These are phyloP conservation scores for Pichia sp. DNA, from an alignment of 1,139 yeast genomes.

Conservation along the genomic window DNA sequence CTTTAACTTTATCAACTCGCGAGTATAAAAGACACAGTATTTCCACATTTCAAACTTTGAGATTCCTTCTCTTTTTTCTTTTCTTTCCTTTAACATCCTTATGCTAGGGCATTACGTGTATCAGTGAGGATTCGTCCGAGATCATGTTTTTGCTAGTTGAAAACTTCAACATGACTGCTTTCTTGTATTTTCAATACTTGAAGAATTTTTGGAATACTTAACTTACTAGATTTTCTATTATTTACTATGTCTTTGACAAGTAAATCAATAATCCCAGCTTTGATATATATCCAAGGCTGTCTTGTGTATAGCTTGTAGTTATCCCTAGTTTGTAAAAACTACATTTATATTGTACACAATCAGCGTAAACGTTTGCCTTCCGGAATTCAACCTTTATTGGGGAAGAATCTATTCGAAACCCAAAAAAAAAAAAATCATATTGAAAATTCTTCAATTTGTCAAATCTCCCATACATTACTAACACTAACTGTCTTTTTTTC, in stretches of 20 bases:
- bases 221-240: neutral
- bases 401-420: too few species aligned
- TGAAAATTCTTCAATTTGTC: neutral
- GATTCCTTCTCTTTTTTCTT: neutral
- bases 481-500: neutral
- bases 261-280: neutral
- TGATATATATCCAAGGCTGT: too few species aligned
- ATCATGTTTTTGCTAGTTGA: slow-evolving; percentile 99
- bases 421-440: too few species aligned
- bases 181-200: slow-evolving; percentile 45
- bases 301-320: neutral
- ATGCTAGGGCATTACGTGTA: slow-evolving; percentile 99
- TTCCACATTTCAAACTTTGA: neutral
- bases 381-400: too few species aligned
- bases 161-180: slow-evolving; percentile 99
- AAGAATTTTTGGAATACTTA: slow-evolving; percentile 72
- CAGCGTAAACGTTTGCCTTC: too few species aligned
- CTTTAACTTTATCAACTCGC: neutral
- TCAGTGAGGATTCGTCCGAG: slow-evolving; percentile 99
- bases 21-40: slow-evolving; percentile 7
- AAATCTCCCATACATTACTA: neutral
- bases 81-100: slow-evolving; percentile 50
- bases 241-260: slow-evolving; percentile 7
- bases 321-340: neutral
- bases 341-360: too few species aligned